Evolutionary conservation across 2,329 filamentous ascomycete genomes (phyloP).

Genomic region (Ophiocordyceps camponoti-leonardi): DNA sequence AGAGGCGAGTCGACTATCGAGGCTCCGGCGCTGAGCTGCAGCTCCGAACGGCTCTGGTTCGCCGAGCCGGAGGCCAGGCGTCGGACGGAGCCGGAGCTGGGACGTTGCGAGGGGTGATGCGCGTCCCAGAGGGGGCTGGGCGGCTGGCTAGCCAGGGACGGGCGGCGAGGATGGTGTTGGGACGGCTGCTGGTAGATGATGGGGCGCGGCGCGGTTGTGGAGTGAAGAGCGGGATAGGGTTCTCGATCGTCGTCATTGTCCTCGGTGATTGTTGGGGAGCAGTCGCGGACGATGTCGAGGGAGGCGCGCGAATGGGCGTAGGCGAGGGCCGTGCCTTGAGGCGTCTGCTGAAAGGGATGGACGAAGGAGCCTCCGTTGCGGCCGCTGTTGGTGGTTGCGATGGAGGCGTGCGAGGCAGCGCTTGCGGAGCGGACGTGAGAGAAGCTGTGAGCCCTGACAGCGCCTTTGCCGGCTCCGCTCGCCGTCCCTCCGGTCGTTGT

Average conservation of each 20-base stretch:
- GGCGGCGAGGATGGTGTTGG: slow-evolving; percentile 9
- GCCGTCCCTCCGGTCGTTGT: neutral
- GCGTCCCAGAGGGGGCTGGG: slow-evolving; percentile 17
- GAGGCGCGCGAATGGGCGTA: slow-evolving; percentile 39
- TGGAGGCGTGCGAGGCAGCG: slow-evolving; percentile 37
- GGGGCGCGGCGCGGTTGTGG: slow-evolving; percentile 1
- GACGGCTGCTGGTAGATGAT: slow-evolving; percentile 3
- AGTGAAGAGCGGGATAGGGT: slow-evolving; percentile 4
- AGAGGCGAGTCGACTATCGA: slow-evolving; percentile 18
- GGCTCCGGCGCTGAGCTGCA: slow-evolving; percentile 18
- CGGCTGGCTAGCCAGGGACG: slow-evolving; percentile 15
- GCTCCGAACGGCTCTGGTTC: slow-evolving; percentile 28
- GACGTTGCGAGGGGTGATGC: slow-evolving; percentile 12
- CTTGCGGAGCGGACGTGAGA: slow-evolving; percentile 42
- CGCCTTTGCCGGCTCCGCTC: neutral
- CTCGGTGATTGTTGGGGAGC: slow-evolving; percentile 38
- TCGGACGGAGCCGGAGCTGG: slow-evolving; percentile 11
- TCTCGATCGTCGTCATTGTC: slow-evolving; percentile 25
- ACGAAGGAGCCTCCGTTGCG: slow-evolving; percentile 33
- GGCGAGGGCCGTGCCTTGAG: slow-evolving; percentile 34
- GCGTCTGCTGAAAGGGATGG: slow-evolving; percentile 48
- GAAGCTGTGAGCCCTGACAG: slow-evolving; percentile 16
- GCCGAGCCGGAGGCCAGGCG: slow-evolving; percentile 22
- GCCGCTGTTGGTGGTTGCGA: slow-evolving; percentile 35
- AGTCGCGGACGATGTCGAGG: slow-evolving; percentile 30